phyloP scores from a whole-genome alignment of 2,329 filamentous ascomycete genomes.

The Cladophialophora exuberans region DNA sequence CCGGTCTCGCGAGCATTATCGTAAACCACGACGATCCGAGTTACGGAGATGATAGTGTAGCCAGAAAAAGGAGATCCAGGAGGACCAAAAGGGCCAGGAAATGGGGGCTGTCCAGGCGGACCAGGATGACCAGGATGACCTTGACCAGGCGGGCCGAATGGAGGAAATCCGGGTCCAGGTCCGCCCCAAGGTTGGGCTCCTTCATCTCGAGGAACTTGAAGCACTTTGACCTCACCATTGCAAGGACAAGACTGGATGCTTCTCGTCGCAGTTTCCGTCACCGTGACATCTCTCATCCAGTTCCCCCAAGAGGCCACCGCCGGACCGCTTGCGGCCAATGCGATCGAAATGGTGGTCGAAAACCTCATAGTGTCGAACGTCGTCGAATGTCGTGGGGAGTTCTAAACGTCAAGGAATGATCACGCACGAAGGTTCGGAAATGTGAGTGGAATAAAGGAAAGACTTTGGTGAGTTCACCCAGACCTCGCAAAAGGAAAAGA shows the following conservation, averaged over 20 bases:
- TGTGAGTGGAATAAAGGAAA: slow-evolving; percentile 16
- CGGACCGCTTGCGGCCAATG: slow-evolving; percentile 17
- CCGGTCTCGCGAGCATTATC: no score
- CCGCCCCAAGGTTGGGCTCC: not conserved
- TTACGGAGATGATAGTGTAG: no score
- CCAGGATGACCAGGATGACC: not conserved
- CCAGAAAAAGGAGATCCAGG: no score
- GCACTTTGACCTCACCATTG: slow-evolving; percentile 22
- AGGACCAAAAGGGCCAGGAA: no score
- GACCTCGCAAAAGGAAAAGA: slow-evolving; percentile 17
- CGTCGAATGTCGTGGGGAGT: not conserved
- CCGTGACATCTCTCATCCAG: slow-evolving; percentile 20
- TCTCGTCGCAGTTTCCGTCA: slow-evolving; percentile 24
- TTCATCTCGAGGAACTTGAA: slow-evolving; percentile 7
- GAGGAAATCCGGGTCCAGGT: not conserved
- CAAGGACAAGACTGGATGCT: slow-evolving; percentile 23
- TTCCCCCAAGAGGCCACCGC: slow-evolving; percentile 22
- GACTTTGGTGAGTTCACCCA: slow-evolving; percentile 22
- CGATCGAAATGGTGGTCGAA: slow-evolving; percentile 14
- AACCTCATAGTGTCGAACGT: slow-evolving; percentile 20
- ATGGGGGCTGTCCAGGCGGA: no score
- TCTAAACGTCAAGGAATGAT: not conserved
- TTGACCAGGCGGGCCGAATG: slow-evolving; percentile 3
- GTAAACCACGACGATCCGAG: no score
- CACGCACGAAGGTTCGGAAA: slow-evolving; percentile 1